A percentile compares a stretch with the other conserved stretches of the same genome.
Conservation (phyloP, 768 basidiomycete species). For the Suillus fuscotomentosus region DNA sequence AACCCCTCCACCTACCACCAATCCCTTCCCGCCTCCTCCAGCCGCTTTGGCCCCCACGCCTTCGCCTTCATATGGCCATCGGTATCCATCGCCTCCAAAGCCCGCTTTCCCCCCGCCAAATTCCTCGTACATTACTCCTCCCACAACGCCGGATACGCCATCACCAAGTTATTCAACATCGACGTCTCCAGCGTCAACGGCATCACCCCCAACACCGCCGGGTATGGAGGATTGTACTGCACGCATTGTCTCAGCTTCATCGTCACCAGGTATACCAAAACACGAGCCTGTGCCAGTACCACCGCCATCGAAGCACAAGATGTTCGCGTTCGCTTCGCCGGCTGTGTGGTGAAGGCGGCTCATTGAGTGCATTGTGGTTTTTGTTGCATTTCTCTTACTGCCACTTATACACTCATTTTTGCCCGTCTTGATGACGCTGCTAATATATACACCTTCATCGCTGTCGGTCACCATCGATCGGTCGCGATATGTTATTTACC, state of each 20-base stretch:
- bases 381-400: constrained; percentile 21
- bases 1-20: constrained; percentile 36
- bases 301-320: constrained; percentile 49
- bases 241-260: constrained; percentile 43
- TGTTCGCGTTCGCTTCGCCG: constrained; percentile 64
- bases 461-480: constrained; percentile 10
- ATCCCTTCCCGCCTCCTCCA: constrained; percentile 33
- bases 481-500: constrained; percentile 27
- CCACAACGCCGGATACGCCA: constrained; percentile 52
- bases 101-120: constrained; percentile 10
- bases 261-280: constrained; percentile 31
- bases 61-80: constrained; percentile 28
- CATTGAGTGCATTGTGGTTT: constrained; percentile 8
- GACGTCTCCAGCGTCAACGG: constrained; percentile 60
- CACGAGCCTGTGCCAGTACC: constrained; percentile 22
- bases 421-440: constrained; percentile 30
- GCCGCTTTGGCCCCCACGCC: constrained; percentile 25
- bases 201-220: constrained; percentile 58
- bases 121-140: constrained; percentile 25
- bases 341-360: constrained; percentile 69
- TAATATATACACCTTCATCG: constrained; percentile 21
- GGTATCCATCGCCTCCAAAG: constrained; percentile 33
- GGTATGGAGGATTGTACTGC: constrained; percentile 50
- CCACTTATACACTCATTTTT: constrained; percentile 15
- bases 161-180: constrained; percentile 49